Percentiles rank a stretch among this genome's conserved stretches.
These are phyloP conservation scores for Raffaelea ambrosiae DNA, from an alignment of 2,329 filamentous ascomycete genomes.

Conservation along the genomic window DNA sequence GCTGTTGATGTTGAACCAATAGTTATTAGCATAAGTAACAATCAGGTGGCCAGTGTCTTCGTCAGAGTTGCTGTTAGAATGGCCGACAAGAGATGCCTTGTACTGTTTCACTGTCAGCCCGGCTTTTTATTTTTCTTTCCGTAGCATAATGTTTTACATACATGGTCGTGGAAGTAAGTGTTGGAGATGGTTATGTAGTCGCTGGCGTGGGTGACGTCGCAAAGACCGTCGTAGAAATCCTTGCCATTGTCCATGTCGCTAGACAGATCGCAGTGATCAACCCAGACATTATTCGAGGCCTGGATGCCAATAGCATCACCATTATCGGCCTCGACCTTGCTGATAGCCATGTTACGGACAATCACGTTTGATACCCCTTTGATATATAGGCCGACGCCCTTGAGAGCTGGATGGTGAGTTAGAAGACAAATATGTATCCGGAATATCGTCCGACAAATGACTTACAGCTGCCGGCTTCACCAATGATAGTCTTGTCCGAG, in stretches of 20 bases:
- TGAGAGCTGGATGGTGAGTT: conserved; percentile 16
- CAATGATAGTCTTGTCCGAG: conserved; percentile 43
- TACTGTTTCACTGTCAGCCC: no score
- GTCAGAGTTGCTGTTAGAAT: conserved; percentile 47
- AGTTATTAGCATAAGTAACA: conserved; percentile 60
- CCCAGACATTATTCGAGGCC: conserved; percentile 50
- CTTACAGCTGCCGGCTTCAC: conserved; percentile 23
- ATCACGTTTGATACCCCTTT: conserved; percentile 46
- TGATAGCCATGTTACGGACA: conserved; percentile 52
- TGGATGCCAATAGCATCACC: conserved; percentile 55
- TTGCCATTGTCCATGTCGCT: conserved; percentile 52
- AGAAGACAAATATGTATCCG: background rate
- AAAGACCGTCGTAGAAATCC: conserved; percentile 61
- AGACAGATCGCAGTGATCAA: conserved; percentile 59
- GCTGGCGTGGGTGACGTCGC: conserved; percentile 54
- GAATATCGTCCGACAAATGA: no score
- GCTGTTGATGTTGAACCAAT: conserved; percentile 56
- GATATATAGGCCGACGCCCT: conserved; percentile 43
- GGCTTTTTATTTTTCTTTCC: no score
- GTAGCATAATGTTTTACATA: no score
- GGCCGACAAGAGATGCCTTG: conserved; percentile 52
- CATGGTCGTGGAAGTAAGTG: conserved; percentile 38
- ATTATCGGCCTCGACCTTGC: conserved; percentile 44
- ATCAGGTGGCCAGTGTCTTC: conserved; percentile 55
- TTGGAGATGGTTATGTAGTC: conserved; percentile 50